A percentile compares a stretch with the other conserved stretches of the same genome.
phyloP scores from a whole-genome alignment of 1,284 basidiomycete species.

The Ceratobasidium theobromae region DNA sequence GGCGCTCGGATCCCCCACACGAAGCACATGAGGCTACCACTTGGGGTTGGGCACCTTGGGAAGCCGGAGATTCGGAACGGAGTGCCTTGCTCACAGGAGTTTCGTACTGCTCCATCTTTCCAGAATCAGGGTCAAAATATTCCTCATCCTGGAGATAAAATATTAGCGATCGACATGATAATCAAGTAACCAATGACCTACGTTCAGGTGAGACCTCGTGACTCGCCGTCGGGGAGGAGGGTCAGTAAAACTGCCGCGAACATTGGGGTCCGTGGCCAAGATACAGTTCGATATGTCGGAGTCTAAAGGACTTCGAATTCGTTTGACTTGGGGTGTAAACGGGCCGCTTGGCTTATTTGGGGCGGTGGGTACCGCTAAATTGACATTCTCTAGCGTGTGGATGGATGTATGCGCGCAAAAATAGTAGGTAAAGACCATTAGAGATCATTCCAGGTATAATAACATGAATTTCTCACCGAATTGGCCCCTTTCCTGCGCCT shows the following conservation, averaged over 20 bases:
- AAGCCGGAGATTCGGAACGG: neutral
- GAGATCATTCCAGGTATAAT: neutral
- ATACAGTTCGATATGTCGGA: neutral
- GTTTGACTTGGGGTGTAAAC: slow-evolving; percentile 27
- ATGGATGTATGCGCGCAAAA: slow-evolving; percentile 29
- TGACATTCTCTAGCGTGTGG: neutral
- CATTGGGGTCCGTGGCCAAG: neutral
- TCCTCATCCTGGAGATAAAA: neutral
- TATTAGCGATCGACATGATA: neutral
- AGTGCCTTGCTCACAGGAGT: neutral
- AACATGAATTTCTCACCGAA: neutral
- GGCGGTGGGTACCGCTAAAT: neutral
- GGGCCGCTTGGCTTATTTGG: slow-evolving; percentile 10
- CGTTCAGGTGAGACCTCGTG: neutral
- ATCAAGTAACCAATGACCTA: neutral
- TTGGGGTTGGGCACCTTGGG: neutral
- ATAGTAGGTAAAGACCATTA: neutral
- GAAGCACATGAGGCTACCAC: slow-evolving; percentile 5
- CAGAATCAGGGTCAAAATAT: neutral
- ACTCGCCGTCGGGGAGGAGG: slow-evolving; percentile 27
- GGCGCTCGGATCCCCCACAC: slow-evolving; percentile 35
- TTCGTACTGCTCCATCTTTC: neutral
- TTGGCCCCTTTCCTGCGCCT: neutral
- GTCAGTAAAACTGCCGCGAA: slow-evolving; percentile 26
- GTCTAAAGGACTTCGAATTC: neutral